Evolutionary conservation across 441 rosid species (phyloP).

Genomic region (Metrosideros polymorpha): DNA sequence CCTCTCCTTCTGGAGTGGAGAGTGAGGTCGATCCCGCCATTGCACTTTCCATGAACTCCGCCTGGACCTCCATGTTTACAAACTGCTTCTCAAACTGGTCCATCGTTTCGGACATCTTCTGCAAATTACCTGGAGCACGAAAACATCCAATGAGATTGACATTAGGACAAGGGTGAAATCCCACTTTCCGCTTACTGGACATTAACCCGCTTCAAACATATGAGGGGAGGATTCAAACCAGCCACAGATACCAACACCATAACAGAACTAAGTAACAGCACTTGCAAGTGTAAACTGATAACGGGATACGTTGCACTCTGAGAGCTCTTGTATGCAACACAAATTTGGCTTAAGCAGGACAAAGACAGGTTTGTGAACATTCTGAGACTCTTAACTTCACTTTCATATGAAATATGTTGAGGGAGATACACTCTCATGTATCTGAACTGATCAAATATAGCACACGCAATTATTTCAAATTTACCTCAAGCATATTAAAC

Average conservation of each 20-base stretch:
- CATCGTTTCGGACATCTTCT: conserved; percentile 93
- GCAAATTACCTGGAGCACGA: conserved; percentile 54
- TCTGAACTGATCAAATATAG: background rate
- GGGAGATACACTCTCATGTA: background rate
- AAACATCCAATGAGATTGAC: background rate
- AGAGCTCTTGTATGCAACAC: background rate
- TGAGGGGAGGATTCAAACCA: background rate
- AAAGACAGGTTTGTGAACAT: background rate
- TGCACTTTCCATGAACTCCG: conserved; percentile 88
- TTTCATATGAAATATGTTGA: background rate
- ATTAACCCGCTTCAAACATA: background rate
- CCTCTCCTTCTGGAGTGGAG: conserved; percentile 91
- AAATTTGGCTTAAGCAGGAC: background rate
- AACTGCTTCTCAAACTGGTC: conserved; percentile 91
- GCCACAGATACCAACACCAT: background rate
- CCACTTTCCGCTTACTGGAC: background rate
- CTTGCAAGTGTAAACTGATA: background rate
- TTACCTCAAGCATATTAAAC: background rate
- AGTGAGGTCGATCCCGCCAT: conserved; percentile 91
- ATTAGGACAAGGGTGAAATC: background rate
- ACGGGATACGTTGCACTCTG: background rate
- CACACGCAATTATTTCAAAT: background rate
- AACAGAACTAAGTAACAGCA: background rate
- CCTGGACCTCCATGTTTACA: conserved; percentile 96
- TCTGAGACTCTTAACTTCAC: background rate